Evolutionary conservation across 805 yeast species (phyloP).

Genomic region (Spathaspora gorwiae): DNA sequence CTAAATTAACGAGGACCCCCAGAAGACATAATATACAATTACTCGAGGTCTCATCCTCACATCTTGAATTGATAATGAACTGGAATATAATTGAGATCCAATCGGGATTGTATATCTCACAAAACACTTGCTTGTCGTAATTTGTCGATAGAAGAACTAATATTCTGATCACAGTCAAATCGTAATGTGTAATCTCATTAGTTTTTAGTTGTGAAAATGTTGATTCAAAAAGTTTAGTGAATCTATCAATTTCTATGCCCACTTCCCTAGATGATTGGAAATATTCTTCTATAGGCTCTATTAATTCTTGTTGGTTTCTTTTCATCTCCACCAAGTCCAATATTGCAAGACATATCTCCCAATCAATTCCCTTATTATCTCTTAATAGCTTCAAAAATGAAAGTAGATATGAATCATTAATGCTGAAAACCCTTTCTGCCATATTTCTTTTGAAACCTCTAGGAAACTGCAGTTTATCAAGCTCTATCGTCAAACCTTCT

Average conservation of each 20-base stretch:
- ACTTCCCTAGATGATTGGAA: background rate
- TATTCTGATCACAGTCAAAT: slow-evolving; percentile 6
- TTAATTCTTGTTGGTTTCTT: background rate
- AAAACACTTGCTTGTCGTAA: background rate
- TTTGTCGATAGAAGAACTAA: slow-evolving; percentile 12
- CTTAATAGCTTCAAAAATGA: background rate
- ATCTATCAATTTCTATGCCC: background rate
- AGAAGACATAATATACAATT: slow-evolving; percentile 1
- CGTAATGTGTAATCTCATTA: background rate
- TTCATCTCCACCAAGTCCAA: background rate
- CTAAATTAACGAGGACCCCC: slow-evolving; percentile 9
- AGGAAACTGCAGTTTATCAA: background rate
- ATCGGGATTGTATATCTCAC: background rate
- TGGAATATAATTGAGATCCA: background rate
- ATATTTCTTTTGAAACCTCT: background rate
- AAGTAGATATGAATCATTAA: background rate
- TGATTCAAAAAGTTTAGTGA: background rate
- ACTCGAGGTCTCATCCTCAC: background rate
- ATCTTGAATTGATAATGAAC: background rate
- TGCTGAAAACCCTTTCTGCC: background rate
- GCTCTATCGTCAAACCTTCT: background rate
- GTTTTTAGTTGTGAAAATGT: background rate
- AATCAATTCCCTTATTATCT: background rate
- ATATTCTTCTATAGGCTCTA: background rate
- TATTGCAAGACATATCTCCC: background rate